Evolutionary conservation across 2,329 filamentous ascomycete genomes (phyloP).

Genomic region (Neurospora crassa): DNA sequence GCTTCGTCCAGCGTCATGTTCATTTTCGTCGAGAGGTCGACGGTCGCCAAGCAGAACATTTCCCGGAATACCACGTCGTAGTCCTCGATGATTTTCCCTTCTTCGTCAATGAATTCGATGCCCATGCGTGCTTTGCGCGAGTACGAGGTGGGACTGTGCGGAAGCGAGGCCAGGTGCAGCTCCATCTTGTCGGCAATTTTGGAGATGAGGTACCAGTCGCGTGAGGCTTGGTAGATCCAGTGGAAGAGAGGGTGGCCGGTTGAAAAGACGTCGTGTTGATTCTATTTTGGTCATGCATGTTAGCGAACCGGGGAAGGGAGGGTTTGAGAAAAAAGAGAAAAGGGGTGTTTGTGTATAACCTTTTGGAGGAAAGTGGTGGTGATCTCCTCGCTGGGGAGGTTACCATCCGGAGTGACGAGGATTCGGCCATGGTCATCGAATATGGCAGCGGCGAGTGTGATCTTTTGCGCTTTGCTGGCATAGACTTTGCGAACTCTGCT

Average conservation of each 20-base stretch:
- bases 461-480: conserved; percentile 50
- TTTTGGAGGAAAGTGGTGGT: conserved; percentile 66
- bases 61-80: conserved; percentile 74
- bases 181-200: conserved; percentile 64
- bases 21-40: conserved; percentile 60
- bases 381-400: conserved; percentile 64
- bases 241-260: conserved; percentile 71
- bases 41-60: conserved; percentile 71
- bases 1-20: conserved; percentile 52
- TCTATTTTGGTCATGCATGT: conserved; percentile 18
- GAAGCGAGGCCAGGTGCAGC: conserved; percentile 51
- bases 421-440: conserved; percentile 59
- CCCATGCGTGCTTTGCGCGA: conserved; percentile 27
- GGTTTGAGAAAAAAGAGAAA: not conserved
- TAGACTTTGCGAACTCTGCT: conserved; percentile 42
- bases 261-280: conserved; percentile 65
- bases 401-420: conserved; percentile 59
- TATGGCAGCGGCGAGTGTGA: conserved; percentile 50
- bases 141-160: conserved; percentile 19
- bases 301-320: no score
- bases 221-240: conserved; percentile 76
- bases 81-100: conserved; percentile 51
- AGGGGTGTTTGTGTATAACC: conserved; percentile 27
- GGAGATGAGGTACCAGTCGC: conserved; percentile 63
- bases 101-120: conserved; percentile 39